These are phyloP conservation scores for Plasmodium cynomolgi DNA, from an alignment of 169 alveolate genomes.

Conservation along the genomic window DNA sequence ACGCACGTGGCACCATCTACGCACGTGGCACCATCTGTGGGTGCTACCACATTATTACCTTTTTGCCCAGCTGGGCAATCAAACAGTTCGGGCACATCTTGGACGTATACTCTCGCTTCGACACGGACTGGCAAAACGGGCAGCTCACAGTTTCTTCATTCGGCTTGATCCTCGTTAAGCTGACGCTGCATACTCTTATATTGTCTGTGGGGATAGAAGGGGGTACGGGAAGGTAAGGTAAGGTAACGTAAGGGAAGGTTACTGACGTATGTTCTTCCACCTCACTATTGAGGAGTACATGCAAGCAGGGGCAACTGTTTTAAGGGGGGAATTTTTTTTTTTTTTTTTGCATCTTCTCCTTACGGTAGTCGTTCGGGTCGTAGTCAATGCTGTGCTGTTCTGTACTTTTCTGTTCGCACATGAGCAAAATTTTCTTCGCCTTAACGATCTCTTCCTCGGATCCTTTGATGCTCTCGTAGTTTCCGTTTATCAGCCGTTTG, in stretches of 20 bases:
- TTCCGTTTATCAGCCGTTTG: slow-evolving; percentile 67
- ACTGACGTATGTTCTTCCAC: not conserved
- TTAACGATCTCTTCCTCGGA: slow-evolving; percentile 77
- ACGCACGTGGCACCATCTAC: not conserved
- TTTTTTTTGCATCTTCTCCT: slow-evolving; percentile 2
- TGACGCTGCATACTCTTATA: slow-evolving; percentile 53
- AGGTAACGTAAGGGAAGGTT: not conserved
- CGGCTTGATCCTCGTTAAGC: slow-evolving; percentile 43
- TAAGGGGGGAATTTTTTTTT: not conserved
- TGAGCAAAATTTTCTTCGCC: slow-evolving; percentile 76
- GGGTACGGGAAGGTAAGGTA: not conserved
- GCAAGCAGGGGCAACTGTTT: not conserved
- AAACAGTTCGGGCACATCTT: slow-evolving; percentile 53
- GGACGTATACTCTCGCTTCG: slow-evolving; percentile 34
- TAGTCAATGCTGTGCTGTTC: slow-evolving; percentile 78
- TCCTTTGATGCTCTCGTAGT: slow-evolving; percentile 67
- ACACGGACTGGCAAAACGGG: slow-evolving; percentile 65
- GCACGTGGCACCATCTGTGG: not conserved
- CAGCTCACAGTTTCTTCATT: slow-evolving; percentile 45
- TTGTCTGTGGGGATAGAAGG: not conserved
- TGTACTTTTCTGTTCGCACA: slow-evolving; percentile 82
- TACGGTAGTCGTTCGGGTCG: slow-evolving; percentile 79
- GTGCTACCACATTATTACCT: slow-evolving; percentile 20
- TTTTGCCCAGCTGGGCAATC: slow-evolving; percentile 66
- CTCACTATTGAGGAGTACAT: not conserved